Percentiles rank a stretch among this genome's conserved stretches.
These are phyloP conservation scores for Wickerhamomyces chambardii DNA, from an alignment of 805 yeast species.

Conservation along the genomic window DNA sequence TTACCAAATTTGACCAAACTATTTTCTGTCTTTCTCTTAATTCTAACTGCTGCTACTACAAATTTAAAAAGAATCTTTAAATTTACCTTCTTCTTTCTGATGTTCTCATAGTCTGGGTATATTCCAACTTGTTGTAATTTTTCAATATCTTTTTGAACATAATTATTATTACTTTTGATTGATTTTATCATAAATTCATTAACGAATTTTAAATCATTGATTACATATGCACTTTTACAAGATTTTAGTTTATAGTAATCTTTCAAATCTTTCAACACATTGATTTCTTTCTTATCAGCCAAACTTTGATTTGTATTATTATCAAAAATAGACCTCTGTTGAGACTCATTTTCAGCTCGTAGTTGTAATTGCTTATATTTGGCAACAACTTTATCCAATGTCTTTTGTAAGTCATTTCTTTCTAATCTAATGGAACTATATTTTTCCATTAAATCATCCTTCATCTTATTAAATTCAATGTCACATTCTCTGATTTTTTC, in stretches of 20 bases:
- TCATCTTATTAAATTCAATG: slow-evolving; percentile 21
- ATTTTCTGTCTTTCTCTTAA: slow-evolving; percentile 21
- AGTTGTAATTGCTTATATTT: slow-evolving; percentile 16
- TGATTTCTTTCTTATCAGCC: slow-evolving; percentile 9
- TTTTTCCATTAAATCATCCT: slow-evolving; percentile 20
- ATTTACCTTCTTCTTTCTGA: slow-evolving; percentile 12
- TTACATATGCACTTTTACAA: slow-evolving; percentile 29
- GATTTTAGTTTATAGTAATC: slow-evolving; percentile 38
- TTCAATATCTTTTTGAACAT: slow-evolving; percentile 15
- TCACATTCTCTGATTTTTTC: slow-evolving; percentile 4
- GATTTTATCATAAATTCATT: slow-evolving; percentile 21
- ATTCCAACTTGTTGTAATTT: slow-evolving; percentile 17
- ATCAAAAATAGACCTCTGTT: no score
- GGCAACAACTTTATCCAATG: slow-evolving; percentile 21
- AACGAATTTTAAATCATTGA: slow-evolving; percentile 25
- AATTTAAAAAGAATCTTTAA: slow-evolving; percentile 21
- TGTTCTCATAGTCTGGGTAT: slow-evolving; percentile 17
- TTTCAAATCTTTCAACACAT: slow-evolving; percentile 27
- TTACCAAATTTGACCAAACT: slow-evolving; percentile 11
- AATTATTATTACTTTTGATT: slow-evolving; percentile 15
- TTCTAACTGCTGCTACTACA: slow-evolving; percentile 28
- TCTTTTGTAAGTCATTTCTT: slow-evolving; percentile 17
- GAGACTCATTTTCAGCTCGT: no score
- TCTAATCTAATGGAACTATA: slow-evolving; percentile 16
- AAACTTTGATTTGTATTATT: slow-evolving; percentile 14